These are phyloP conservation scores for Trichoderma aggressivum DNA, from an alignment of 2,329 filamentous ascomycete genomes.

Conservation along the genomic window DNA sequence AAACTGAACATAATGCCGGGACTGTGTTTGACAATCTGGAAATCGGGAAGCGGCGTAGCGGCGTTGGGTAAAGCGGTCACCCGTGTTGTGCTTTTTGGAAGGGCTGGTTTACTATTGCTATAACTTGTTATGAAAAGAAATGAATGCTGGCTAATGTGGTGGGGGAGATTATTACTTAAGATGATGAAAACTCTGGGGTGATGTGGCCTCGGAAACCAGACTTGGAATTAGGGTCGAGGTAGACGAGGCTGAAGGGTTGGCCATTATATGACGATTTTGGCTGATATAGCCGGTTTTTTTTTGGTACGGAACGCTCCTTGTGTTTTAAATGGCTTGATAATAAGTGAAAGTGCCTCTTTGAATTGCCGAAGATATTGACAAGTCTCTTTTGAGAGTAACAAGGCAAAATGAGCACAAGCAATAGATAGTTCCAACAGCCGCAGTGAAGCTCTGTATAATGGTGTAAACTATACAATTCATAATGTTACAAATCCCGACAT, in stretches of 20 bases:
- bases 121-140: not conserved
- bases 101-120: conserved; percentile 10
- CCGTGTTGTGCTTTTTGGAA: conserved; percentile 9
- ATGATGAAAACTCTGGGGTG: not conserved
- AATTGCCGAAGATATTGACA: not conserved
- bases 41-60: conserved; percentile 14
- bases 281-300: not conserved
- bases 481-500: conserved; percentile 11
- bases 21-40: not conserved
- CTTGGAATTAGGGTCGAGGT: not conserved
- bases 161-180: not conserved
- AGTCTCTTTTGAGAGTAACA: not conserved
- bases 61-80: conserved; percentile 16
- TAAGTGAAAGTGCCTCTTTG: not conserved
- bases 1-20: not conserved
- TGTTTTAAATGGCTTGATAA: not conserved
- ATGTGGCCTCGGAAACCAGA: not conserved
- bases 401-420: not conserved
- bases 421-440: conserved; percentile 33
- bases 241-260: not conserved
- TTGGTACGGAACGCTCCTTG: not conserved
- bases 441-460: conserved; percentile 24
- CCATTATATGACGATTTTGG: not conserved
- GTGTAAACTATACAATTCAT: conserved; percentile 17
- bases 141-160: not conserved